Evolutionary conservation across 2,329 filamentous ascomycete genomes (phyloP), one percentile per base, ranked within the genome.

Genomic region (Aspergillus versicolor): DNA sequence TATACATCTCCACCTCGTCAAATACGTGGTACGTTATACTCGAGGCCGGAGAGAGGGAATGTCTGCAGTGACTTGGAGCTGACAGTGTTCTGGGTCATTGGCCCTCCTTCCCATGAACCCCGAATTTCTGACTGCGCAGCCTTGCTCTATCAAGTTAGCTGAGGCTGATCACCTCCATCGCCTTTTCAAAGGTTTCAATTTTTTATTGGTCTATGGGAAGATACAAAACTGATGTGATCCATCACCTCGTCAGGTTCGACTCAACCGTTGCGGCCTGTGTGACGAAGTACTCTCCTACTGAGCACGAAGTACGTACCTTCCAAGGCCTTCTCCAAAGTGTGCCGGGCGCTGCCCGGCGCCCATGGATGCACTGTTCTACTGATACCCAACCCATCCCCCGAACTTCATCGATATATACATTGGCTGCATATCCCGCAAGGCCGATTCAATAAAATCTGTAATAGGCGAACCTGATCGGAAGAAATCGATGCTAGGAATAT

Each of bases 1-100:
- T 50, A 58, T 58, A 53, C 43, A 60, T 37, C 55, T 42, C 54
- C 52, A 56, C 54, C 37, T 21, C 19, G 34, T 41, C 30, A 24
- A 32, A 54, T 57, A 57, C 47, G 30, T 50, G 46, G 45, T 48
- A 46, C 55, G n/a, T 52, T 38, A 30, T 45, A 37, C 21, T 40
- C n/a, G 32, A 43, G 17, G 19, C 38, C 22, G 22, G 41, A 19
- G 43, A 51, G 43, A 43, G 22, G 22, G 48, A 34, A 42, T 51
- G 38, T 43, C 13, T 17, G 19, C 15, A 51, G 48, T 17, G 48
- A 30, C 8, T n/a, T 48, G 15, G 12, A 45, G 13, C 15, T 17
- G 37, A 30, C 13, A 32, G 17, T 46, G 6, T 47, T 32, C n/a
- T 12, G n/a, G 17, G 49, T 41, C 21, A n/a, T 44, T 24, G 21